These are phyloP conservation scores for Rhododendron kiyosumense DNA, from an alignment of 148 eudicot species.

Conservation along the genomic window DNA sequence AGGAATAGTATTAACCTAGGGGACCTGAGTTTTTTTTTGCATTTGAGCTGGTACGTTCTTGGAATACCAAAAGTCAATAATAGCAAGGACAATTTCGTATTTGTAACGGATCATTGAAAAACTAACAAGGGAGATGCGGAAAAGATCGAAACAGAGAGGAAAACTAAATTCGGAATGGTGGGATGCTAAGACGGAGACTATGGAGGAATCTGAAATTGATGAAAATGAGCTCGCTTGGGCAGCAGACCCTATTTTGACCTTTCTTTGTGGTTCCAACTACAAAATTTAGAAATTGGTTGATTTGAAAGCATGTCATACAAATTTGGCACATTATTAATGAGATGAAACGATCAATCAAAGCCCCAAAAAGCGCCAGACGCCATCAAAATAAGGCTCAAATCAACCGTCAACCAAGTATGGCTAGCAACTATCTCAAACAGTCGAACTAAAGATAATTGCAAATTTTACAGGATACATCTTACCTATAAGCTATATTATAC, in stretches of 20 bases:
- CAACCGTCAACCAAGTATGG: background rate
- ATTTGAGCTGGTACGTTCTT: background rate
- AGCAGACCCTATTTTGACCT: background rate
- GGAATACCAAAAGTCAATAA: background rate
- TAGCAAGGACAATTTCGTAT: background rate
- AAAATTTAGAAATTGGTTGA: background rate
- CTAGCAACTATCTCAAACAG: background rate
- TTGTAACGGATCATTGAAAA: background rate
- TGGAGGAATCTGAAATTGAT: background rate
- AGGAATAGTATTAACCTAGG: background rate
- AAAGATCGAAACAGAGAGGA: background rate
- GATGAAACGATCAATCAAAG: background rate
- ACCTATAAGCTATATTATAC: background rate
- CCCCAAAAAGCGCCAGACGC: background rate
- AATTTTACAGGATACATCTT: background rate
- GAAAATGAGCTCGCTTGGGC: background rate
- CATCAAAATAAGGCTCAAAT: background rate
- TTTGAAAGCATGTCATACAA: background rate
- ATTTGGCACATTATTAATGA: background rate
- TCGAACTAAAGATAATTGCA: background rate
- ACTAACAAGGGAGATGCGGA: background rate
- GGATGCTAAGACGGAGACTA: background rate
- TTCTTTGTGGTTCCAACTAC: background rate
- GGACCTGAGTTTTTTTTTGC: background rate
- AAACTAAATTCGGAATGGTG: background rate